Percentiles rank a stretch among this genome's conserved stretches.
Conservation (phyloP, 208 protist genomes). For the Histomonas meleagridis region DNA sequence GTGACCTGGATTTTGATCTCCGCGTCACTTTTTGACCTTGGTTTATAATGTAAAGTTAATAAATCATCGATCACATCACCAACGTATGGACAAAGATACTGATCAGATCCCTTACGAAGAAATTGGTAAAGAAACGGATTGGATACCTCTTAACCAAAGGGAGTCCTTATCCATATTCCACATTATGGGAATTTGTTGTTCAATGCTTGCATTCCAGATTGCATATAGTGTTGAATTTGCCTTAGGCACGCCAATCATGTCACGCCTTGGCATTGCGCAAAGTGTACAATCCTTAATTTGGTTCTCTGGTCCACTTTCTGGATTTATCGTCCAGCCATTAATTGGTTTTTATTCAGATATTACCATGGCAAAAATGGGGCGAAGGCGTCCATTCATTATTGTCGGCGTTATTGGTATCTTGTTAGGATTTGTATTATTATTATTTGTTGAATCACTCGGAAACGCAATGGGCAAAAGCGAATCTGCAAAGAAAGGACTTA, state of each 20-base stretch:
- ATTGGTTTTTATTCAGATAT: neutral
- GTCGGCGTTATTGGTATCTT: neutral
- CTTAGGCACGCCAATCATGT: neutral
- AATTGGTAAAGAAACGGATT: too few species aligned
- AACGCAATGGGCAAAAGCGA: neutral
- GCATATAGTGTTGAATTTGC: neutral
- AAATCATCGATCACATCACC: too few species aligned
- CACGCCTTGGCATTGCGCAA: neutral
- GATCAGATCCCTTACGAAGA: too few species aligned
- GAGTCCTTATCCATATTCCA: neutral
- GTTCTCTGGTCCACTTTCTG: neutral
- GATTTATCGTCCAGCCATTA: neutral
- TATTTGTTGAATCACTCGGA: neutral
- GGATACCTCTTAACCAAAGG: neutral
- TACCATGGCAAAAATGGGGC: neutral
- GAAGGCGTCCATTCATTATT: constrained; percentile 4
- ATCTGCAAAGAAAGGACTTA: neutral
- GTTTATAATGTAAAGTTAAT: too few species aligned
- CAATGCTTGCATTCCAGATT: neutral
- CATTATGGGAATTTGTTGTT: neutral
- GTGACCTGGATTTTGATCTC: too few species aligned
- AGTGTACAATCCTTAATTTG: neutral
- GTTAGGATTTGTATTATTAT: neutral
- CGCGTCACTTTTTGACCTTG: too few species aligned
- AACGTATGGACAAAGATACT: too few species aligned